phyloP scores from a whole-genome alignment of 768 basidiomycete species.

The Rhizopogon sp. region DNA sequence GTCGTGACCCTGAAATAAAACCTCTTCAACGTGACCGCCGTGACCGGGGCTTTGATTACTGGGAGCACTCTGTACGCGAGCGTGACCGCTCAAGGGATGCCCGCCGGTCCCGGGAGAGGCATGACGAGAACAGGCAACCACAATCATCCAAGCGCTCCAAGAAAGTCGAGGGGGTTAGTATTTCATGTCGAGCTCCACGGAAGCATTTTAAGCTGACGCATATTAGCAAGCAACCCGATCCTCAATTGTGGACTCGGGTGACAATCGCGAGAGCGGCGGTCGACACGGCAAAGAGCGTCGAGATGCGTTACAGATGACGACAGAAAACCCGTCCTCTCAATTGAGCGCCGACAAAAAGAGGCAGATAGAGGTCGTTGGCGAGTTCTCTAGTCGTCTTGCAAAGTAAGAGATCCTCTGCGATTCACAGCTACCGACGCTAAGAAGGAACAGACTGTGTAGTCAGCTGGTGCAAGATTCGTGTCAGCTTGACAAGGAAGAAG shows the following conservation, averaged over 20 bases:
- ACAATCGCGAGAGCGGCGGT: not conserved
- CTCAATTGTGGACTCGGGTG: not conserved
- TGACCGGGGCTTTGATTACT: conserved; percentile 19
- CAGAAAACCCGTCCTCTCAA: not conserved
- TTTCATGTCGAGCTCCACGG: not conserved
- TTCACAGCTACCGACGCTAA: conserved; percentile 10
- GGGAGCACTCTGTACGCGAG: conserved; percentile 15
- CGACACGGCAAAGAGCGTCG: not conserved
- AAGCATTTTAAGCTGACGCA: conserved; percentile 7
- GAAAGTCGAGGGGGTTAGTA: conserved; percentile 22
- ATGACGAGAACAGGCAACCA: conserved; percentile 16
- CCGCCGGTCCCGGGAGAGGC: conserved; percentile 17
- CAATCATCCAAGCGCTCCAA: conserved; percentile 25
- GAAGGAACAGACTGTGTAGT: conserved; percentile 35
- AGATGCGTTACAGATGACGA: not conserved
- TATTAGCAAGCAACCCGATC: not conserved
- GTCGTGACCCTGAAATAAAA: conserved; percentile 17
- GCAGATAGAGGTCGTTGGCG: conserved; percentile 12
- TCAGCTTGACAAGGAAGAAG: conserved; percentile 38
- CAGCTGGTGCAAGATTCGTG: conserved; percentile 40
- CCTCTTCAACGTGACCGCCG: conserved; percentile 15
- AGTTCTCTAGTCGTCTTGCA: conserved; percentile 38
- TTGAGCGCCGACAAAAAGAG: not conserved
- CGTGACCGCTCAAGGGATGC: conserved; percentile 8
- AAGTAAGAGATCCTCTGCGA: conserved; percentile 13